Conservation (phyloP, 805 yeast species). For the Barnettozyma botsteinii region DNA sequence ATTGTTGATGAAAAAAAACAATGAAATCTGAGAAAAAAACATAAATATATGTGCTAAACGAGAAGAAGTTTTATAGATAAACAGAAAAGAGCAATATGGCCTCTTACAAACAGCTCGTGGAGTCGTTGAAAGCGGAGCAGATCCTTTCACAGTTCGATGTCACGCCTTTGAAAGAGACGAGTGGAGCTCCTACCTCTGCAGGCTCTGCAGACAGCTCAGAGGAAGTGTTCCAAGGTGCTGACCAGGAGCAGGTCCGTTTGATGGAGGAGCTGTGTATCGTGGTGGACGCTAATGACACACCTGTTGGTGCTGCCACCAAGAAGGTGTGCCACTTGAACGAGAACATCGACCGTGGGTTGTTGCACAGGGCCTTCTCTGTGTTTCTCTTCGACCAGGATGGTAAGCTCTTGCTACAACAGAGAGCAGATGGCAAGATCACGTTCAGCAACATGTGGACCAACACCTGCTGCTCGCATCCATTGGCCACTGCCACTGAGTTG, state of each 20-base stretch:
- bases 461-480: conserved; percentile 97
- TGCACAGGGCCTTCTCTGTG: conserved; percentile 96
- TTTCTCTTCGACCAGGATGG: conserved; percentile 78
- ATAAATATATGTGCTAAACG: neutral
- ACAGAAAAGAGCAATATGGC: conserved; percentile 12
- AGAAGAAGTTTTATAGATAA: neutral
- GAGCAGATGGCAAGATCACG: conserved; percentile 95
- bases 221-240: conserved; percentile 75
- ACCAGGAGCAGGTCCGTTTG: conserved; percentile 85
- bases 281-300: conserved; percentile 77
- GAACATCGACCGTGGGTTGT: conserved; percentile 77
- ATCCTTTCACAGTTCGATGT: conserved; percentile 61
- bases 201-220: conserved; percentile 28
- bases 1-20: neutral
- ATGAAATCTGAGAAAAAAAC: conserved; percentile 4
- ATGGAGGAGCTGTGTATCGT: conserved; percentile 98
- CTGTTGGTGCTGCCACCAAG: conserved; percentile 92
- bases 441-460: conserved; percentile 98
- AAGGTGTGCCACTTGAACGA: conserved; percentile 84
- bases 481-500: conserved; percentile 70
- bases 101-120: conserved; percentile 52
- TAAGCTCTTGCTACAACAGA: conserved; percentile 81
- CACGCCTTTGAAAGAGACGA: conserved; percentile 52
- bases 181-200: conserved; percentile 46
- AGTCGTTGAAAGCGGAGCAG: conserved; percentile 40